These are phyloP conservation scores for Cryptococcus sp. DNA, from an alignment of 1,284 basidiomycete species.

Conservation along the genomic window DNA sequence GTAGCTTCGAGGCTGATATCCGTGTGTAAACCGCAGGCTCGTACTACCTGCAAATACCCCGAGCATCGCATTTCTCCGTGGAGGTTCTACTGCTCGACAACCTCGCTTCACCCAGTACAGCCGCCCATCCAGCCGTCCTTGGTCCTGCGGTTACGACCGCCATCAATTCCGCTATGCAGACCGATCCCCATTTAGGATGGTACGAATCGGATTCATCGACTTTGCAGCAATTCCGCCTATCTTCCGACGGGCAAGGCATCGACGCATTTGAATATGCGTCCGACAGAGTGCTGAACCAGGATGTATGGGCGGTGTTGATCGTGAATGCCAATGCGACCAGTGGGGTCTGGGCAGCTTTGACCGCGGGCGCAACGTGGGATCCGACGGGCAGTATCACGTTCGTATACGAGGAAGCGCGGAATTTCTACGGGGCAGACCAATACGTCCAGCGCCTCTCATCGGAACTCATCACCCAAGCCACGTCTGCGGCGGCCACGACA, in stretches of 20 bases:
- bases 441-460: conserved; percentile 34
- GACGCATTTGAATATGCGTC: conserved; percentile 35
- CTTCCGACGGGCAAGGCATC: conserved; percentile 20
- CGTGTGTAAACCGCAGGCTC: conserved; percentile 13
- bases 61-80: conserved; percentile 30
- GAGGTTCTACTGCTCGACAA: conserved; percentile 45
- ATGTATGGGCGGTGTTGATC: conserved; percentile 43
- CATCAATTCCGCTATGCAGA: conserved; percentile 6
- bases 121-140: conserved; percentile 40
- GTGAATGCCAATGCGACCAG: conserved; percentile 47
- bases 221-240: conserved; percentile 19
- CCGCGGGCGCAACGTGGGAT: conserved; percentile 29
- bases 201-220: conserved; percentile 16
- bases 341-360: conserved; percentile 33
- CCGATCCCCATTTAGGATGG: conserved; percentile 31
- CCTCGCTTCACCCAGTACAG: conserved; percentile 30
- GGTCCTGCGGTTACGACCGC: conserved; percentile 37
- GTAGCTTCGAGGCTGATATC: conserved; percentile 9
- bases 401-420: conserved; percentile 43
- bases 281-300: conserved; percentile 36
- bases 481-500: conserved; percentile 21
- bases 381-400: conserved; percentile 40
- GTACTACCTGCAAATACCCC: conserved; percentile 32
- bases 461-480: conserved; percentile 27
- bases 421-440: conserved; percentile 45